Conservation (phyloP, 306 rosid species). For the Rubus parviflorus region DNA sequence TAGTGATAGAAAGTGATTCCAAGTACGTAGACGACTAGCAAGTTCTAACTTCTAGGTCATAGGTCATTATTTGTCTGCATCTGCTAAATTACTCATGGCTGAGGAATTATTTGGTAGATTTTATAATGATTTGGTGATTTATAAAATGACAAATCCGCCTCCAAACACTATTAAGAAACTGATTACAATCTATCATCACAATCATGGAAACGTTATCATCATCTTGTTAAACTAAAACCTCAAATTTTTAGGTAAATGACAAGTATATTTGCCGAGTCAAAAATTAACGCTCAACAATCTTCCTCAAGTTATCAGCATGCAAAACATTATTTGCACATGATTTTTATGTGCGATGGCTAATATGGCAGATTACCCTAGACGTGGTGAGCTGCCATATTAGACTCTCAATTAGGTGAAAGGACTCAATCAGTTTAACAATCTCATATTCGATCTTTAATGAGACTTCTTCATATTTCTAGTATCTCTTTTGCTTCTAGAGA, state of each 20-base stretch:
- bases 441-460: too few relatives aligned
- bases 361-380: too few relatives aligned
- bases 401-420: neutral
- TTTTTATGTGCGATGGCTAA: too few relatives aligned
- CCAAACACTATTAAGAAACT: slow-evolving; percentile 13
- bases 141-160: slow-evolving; percentile 22
- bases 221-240: neutral
- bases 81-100: neutral
- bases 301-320: neutral
- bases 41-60: neutral
- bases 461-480: too few relatives aligned
- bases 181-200: neutral
- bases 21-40: slow-evolving; percentile 6
- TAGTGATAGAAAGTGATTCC: slow-evolving; percentile 6
- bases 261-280: neutral
- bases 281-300: neutral
- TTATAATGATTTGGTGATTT: slow-evolving; percentile 20
- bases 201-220: neutral
- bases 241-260: neutral
- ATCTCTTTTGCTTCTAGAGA: too few relatives aligned
- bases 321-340: too few relatives aligned
- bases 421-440: neutral
- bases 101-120: neutral
- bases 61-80: neutral
- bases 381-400: too few relatives aligned